A percentile compares a stretch with the other conserved stretches of the same genome.
Conservation (phyloP, 306 rosid genomes). For the Cucurbita pepo region DNA sequence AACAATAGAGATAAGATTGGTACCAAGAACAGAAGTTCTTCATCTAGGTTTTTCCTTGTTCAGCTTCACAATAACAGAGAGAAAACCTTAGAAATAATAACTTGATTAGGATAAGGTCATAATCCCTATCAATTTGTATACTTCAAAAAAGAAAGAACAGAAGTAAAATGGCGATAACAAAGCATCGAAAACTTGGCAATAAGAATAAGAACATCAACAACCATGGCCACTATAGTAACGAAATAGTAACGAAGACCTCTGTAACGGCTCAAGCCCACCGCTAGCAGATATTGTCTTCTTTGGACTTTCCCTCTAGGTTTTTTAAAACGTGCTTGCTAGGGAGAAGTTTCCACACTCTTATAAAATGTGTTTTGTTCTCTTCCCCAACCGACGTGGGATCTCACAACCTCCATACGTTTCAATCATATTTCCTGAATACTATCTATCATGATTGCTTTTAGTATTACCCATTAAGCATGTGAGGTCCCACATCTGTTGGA, state of each 20-base stretch:
- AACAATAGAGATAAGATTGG: background rate
- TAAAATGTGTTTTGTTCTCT: too few relatives aligned
- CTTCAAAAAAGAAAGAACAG: background rate
- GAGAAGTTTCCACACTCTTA: too few relatives aligned
- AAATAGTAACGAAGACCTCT: background rate
- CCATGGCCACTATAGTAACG: background rate
- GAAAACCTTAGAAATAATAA: background rate
- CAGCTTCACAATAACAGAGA: background rate
- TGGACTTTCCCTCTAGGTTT: too few relatives aligned
- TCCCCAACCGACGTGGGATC: too few relatives aligned
- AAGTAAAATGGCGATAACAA: background rate
- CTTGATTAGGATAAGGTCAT: background rate
- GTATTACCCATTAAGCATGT: background rate
- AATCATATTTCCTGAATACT: background rate
- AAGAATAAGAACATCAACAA: background rate
- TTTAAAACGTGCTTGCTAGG: too few relatives aligned
- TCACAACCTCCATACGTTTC: background rate
- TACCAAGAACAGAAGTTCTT: background rate
- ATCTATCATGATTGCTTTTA: background rate
- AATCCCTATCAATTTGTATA: background rate
- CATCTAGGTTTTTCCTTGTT: constrained; percentile 5
- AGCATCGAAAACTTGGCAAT: background rate
- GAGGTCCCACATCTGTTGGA: too few relatives aligned
- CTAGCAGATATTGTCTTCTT: too few relatives aligned
- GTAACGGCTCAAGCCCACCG: too few relatives aligned